Evolutionary conservation across 208 protist species (phyloP).

Genomic region (Herpetomonas samuelpessoai): DNA sequence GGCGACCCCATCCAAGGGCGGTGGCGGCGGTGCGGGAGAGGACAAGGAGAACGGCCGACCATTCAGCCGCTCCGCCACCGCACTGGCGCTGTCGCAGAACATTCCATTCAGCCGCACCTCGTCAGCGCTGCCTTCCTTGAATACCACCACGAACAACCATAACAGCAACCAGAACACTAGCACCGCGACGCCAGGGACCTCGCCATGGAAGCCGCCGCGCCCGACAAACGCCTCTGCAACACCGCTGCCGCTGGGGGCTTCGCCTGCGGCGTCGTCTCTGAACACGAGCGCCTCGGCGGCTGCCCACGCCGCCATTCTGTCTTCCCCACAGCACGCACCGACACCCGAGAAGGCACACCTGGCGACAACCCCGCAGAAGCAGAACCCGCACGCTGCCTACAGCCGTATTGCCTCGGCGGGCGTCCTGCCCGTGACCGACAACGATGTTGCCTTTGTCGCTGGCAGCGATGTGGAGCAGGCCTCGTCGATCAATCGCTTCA

Average conservation of each 20-base stretch:
- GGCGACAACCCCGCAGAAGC: conserved; percentile 3
- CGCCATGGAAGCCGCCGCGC: neutral
- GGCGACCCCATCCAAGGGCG: conserved; percentile 6
- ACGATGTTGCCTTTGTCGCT: conserved; percentile 49
- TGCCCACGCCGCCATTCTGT: neutral
- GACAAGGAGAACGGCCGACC: conserved; percentile 13
- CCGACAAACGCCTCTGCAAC: neutral
- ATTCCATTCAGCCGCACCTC: conserved; percentile 36
- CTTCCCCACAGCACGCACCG: neutral
- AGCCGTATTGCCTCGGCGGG: conserved; percentile 31
- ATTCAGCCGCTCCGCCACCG: conserved; percentile 36
- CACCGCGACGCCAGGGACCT: neutral
- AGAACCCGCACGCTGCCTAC: conserved; percentile 10
- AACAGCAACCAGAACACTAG: neutral
- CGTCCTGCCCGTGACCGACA: conserved; percentile 52
- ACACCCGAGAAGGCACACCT: neutral
- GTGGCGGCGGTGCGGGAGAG: neutral
- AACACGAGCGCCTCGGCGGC: neutral
- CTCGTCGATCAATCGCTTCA: conserved; percentile 46
- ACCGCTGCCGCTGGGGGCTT: neutral
- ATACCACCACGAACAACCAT: neutral
- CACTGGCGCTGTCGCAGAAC: conserved; percentile 36
- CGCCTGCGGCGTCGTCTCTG: neutral
- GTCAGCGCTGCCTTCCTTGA: conserved; percentile 9
- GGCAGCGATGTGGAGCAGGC: conserved; percentile 41